phyloP scores from a whole-genome alignment of 345 rosid genomes.

The Bruguiera sexangula region DNA sequence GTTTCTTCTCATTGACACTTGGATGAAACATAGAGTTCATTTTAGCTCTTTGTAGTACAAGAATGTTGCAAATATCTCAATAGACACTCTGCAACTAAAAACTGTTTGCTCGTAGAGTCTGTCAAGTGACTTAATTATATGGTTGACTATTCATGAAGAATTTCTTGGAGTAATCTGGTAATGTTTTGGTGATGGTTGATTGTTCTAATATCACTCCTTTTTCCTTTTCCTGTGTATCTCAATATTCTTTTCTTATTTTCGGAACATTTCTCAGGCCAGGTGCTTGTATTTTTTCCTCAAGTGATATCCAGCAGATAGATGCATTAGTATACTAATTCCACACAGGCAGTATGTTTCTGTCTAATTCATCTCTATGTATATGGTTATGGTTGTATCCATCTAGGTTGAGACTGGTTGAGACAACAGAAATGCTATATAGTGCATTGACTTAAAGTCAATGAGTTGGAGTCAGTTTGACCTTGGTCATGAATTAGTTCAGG shows the following conservation, averaged over 20 bases:
- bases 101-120: background rate
- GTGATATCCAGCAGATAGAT: constrained; percentile 85
- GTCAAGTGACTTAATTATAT: background rate
- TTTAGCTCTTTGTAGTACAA: background rate
- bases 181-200: background rate
- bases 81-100: background rate
- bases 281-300: constrained; percentile 47
- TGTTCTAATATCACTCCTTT: too few relatives aligned
- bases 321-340: constrained; percentile 56
- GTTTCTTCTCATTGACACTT: constrained; percentile 9
- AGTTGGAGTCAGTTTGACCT: too few relatives aligned
- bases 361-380: constrained; percentile 51
- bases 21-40: background rate
- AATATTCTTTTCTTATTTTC: constrained; percentile 18
- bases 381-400: too few relatives aligned
- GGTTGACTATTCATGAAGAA: too few relatives aligned
- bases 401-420: too few relatives aligned
- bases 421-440: too few relatives aligned
- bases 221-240: background rate
- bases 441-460: too few relatives aligned
- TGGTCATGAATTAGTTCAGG: too few relatives aligned
- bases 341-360: constrained; percentile 91
- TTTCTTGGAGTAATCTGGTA: background rate
- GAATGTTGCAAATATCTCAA: background rate
- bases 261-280: constrained; percentile 48